Evolutionary conservation across 108 stramenopile species (phyloP).

Genomic region (Chaetoceros tenuissimus): DNA sequence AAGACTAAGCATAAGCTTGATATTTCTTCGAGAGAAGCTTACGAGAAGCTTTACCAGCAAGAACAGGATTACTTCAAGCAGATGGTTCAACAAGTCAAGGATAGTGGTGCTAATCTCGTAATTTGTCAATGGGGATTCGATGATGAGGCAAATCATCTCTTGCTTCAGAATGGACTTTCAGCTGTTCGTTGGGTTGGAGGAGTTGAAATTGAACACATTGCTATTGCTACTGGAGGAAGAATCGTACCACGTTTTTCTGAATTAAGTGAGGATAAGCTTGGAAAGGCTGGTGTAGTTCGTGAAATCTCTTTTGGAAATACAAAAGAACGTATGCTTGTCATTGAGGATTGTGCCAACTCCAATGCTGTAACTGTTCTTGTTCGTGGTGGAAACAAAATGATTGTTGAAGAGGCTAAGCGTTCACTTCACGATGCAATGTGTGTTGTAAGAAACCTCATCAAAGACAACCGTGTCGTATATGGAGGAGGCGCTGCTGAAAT

Average conservation of each 20-base stretch:
- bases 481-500: conserved; percentile 98
- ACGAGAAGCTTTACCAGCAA: conserved; percentile 86
- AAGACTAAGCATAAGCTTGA: conserved; percentile 99
- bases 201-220: conserved; percentile 99
- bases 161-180: conserved; percentile 88
- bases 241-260: conserved; percentile 97
- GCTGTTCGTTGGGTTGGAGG: conserved; percentile 98
- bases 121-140: conserved; percentile 99
- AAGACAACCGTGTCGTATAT: conserved; percentile 96
- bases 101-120: conserved; percentile 92
- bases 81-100: conserved; percentile 98
- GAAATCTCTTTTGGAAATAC: conserved; percentile 97
- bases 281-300: conserved; percentile 83
- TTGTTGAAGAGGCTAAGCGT: conserved; percentile 99
- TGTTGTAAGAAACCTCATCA: conserved; percentile 97
- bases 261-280: conserved; percentile 91
- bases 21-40: conserved; percentile 92
- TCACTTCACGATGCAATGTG: conserved; percentile 99
- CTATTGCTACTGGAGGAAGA: conserved; percentile 98
- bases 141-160: conserved; percentile 97
- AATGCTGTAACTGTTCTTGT: conserved; percentile 97
- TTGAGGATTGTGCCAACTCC: conserved; percentile 94
- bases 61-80: conserved; percentile 96
- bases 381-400: conserved; percentile 98
- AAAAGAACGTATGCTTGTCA: conserved; percentile 92